phyloP scores from a whole-genome alignment of 306 rosid species.

The Casuarina cunninghamiana region DNA sequence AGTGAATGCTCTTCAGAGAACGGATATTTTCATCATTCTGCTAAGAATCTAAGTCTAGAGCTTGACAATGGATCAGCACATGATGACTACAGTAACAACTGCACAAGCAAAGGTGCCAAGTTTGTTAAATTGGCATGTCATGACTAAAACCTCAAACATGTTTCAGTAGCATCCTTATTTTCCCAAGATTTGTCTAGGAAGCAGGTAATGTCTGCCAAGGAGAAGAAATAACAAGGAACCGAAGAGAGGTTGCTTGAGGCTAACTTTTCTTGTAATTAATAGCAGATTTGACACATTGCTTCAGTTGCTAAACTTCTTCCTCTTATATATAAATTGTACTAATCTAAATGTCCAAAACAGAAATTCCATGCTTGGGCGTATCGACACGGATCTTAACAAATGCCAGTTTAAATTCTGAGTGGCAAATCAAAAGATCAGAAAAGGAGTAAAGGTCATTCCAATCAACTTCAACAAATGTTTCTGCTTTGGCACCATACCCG shows the following conservation, averaged over 20 bases:
- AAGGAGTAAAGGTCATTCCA: background rate
- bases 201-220: background rate
- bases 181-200: background rate
- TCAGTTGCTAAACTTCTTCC: too few relatives aligned
- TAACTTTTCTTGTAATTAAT: background rate
- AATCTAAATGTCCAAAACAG: background rate
- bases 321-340: background rate
- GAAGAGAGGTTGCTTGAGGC: background rate
- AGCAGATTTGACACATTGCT: background rate
- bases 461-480: background rate
- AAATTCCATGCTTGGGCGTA: background rate
- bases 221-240: background rate
- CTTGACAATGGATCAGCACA: background rate
- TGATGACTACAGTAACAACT: background rate
- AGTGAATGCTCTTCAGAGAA: background rate
- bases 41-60: conserved; percentile 13
- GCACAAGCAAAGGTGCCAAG: background rate
- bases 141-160: background rate
- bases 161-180: background rate
- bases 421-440: background rate
- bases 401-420: background rate
- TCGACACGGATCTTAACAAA: background rate
- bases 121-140: background rate
- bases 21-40: background rate
- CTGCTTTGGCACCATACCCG: background rate